phyloP scores from a whole-genome alignment of 345 rosid species.

The Geranium brycei region DNA sequence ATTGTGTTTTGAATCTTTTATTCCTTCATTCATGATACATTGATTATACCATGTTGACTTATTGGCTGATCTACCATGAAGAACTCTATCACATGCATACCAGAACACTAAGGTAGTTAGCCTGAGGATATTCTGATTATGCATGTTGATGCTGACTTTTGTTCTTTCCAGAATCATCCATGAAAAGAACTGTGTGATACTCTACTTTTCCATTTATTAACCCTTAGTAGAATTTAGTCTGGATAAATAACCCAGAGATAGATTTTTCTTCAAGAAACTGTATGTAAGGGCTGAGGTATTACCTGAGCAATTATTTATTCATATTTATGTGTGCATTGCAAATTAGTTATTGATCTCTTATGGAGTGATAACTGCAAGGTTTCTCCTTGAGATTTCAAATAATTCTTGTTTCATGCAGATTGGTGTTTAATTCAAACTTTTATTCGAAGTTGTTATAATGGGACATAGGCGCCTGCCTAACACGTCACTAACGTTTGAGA shows the following conservation, averaged over 20 bases:
- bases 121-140: not conserved
- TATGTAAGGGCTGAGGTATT: not conserved
- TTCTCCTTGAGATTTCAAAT: not conserved
- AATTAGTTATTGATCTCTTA: not conserved
- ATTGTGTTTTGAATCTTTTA: not conserved
- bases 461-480: conserved; percentile 11
- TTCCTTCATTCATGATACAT: not conserved
- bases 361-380: not conserved
- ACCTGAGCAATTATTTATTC: not conserved
- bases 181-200: not conserved
- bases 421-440: conserved; percentile 3
- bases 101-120: not conserved
- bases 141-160: not conserved
- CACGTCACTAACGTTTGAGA: conserved; percentile 6
- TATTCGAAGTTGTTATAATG: conserved; percentile 9
- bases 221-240: not conserved
- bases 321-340: not conserved
- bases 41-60: not conserved
- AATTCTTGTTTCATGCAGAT: conserved; percentile 5
- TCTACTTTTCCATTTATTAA: not conserved
- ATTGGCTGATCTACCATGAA: not conserved
- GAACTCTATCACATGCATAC: not conserved
- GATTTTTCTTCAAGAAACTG: not conserved
- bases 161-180: not conserved
- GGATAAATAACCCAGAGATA: not conserved